Base-by-base conservation (phyloP, 306 rosid species). In the Fragaria nilgerrensis region DNA sequence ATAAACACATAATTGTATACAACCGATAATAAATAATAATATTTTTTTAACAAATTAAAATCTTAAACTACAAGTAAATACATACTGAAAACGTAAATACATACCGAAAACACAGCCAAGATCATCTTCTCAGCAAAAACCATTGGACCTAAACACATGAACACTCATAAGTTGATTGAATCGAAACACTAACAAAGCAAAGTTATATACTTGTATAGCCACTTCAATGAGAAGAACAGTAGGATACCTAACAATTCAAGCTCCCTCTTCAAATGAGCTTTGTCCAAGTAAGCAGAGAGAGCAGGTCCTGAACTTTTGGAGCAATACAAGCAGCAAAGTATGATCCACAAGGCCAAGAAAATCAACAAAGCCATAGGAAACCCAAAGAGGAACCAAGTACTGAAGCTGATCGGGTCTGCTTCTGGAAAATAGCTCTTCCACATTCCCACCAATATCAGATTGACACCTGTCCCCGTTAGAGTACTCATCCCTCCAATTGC, bases 401-500 rank as follows among this genome's bases (percentile, higher is more conserved):
- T 94, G 86, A 94, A 94, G 83, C 88, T 86, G n/a, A 94, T 90
- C 3, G 94, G 94, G 11, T 87, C 83, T 5, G 77, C 94, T 1
- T 78, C 82, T 0, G 97, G 97, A 6, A 47, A 81, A 8, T 90
- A 87, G 64, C 91, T 90, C 85, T 84, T 92, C 97, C 97, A 94
- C 96, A 92, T 88, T 23, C 97, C 98, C 0, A 82, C 88, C 83
- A 94, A 41, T 73, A 94, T 91, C 16, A 94, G 78, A 37, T 94
- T 94, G 71, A 94, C 98, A 45, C 98, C 98, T 37, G 97, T 94
- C 34, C 98, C 98, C 0, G 98, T 94, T 5, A 94, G 85, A 3
- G 98, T 94, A 81, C 96, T 87, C 50, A 89, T 85, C 7, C 98
- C 98, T 0, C 97, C 98, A 0, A 94, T 80, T 29, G 94, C 84